A percentile compares a stretch with the other conserved stretches of the same genome.
Conservation (phyloP, 1,284 basidiomycete genomes). For the Neonothopanus nambi region DNA sequence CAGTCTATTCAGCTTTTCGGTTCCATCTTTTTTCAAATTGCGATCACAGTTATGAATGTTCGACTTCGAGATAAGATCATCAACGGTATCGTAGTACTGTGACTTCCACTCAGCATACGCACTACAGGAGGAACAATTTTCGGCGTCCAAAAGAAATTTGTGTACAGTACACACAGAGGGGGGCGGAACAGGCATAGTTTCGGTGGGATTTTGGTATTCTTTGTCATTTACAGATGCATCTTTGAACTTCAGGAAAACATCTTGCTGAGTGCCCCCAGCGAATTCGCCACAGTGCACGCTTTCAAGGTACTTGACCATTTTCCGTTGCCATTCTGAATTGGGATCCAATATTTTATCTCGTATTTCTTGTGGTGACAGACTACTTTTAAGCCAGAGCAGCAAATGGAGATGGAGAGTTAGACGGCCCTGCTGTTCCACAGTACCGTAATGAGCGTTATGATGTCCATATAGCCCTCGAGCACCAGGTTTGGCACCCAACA, state of each 20-base stretch:
- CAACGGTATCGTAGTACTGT: conserved; percentile 10
- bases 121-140: not conserved
- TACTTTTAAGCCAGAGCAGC: conserved; percentile 30
- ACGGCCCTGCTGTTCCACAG: conserved; percentile 35
- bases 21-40: not conserved
- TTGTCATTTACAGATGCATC: not conserved
- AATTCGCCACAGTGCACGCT: conserved; percentile 17
- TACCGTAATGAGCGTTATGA: conserved; percentile 33
- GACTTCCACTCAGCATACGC: conserved; percentile 5
- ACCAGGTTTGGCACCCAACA: conserved; percentile 18
- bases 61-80: conserved; percentile 19
- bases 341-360: conserved; percentile 22
- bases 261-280: conserved; percentile 8
- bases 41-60: conserved; percentile 20
- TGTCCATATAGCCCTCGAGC: conserved; percentile 25
- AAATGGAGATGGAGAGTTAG: conserved; percentile 34
- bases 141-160: not conserved
- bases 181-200: conserved; percentile 11
- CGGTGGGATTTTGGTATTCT: conserved; percentile 11
- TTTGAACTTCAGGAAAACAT: not conserved
- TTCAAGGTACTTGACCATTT: conserved; percentile 21
- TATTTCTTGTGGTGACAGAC: conserved; percentile 27
- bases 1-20: conserved; percentile 6
- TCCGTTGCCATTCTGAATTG: conserved; percentile 18
- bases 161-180: conserved; percentile 5